A percentile compares a stretch with the other conserved stretches of the same genome.
These are phyloP conservation scores for Xerophyta viscosa DNA, from an alignment of 106 monocot species.

Conservation along the genomic window DNA sequence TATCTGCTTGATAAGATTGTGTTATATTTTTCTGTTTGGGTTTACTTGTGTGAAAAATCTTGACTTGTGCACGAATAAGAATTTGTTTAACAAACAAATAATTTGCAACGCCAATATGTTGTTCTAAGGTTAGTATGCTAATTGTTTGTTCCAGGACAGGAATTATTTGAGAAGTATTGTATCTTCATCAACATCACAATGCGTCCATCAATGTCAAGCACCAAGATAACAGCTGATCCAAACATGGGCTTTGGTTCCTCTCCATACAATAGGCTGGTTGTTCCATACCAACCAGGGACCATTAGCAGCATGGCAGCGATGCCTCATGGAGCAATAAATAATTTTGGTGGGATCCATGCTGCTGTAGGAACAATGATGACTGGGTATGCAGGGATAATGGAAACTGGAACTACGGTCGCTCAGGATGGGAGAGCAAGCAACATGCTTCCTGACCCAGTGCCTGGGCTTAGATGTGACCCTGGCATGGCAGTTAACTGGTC, in stretches of 20 bases:
- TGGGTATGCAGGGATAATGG: constrained; percentile 16
- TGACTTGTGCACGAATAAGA: no score
- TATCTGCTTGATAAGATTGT: no score
- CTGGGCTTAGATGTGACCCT: constrained; percentile 18
- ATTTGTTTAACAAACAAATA: no score
- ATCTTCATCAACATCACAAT: no score
- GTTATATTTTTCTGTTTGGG: no score
- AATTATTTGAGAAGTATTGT: no score
- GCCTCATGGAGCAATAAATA: constrained; percentile 13
- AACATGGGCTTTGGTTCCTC: constrained; percentile 54
- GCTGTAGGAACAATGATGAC: constrained; percentile 17
- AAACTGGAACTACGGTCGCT: constrained; percentile 13
- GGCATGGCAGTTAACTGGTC: constrained; percentile 20
- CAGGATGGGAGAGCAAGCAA: constrained; percentile 16
- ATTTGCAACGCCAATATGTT: no score
- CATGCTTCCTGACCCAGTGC: constrained; percentile 20
- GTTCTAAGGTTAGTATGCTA: no score
- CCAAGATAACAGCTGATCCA: constrained; percentile 46
- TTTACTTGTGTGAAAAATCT: no score
- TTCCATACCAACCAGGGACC: constrained; percentile 57
- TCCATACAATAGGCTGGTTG: constrained; percentile 38
- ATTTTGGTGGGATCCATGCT: constrained; percentile 16
- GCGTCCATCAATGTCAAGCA: no score
- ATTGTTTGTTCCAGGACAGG: no score
- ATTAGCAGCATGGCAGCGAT: constrained; percentile 25